Evolutionary conservation across 1,284 basidiomycete species (phyloP), one percentile per base, ranked within the genome.

Genomic region (Malassezia obtusa): DNA sequence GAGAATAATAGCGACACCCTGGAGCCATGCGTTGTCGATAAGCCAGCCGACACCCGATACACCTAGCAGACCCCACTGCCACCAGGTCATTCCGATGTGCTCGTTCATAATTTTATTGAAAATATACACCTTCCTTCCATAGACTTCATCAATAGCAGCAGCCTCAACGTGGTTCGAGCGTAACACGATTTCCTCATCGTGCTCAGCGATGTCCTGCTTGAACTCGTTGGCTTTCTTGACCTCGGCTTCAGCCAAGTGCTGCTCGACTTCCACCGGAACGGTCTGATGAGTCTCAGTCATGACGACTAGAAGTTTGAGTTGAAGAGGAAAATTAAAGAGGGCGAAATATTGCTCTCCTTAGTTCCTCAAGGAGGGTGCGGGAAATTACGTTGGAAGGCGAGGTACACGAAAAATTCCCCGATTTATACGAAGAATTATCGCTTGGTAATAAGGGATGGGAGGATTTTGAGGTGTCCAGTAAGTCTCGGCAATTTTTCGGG

Each of bases 81-180:
- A 67, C 56, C 64, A 63, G 53, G 67, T 68, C 67, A 71, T 69
- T 37, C 67, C 67, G 26, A 71, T 68, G 39, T 71, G 55, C 32
- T 73, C 68, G 57, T 69, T 70, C 57, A 73, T 66, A 33, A 71
- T 63, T 54, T 63, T 61, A 62, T 73, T 73, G 50, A 73, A 52
- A 38, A 73, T 66, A 51, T 65, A 71, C 39, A 67, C 64, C 51
- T 73, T 73, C 45, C 68, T 57, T 37, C 56, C 57, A 51, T 71
- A 71, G 30, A 65, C 53, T n/a, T 66, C 58, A 44, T 64, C 65
- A 31, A 71, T 59, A 2, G 63, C 64, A 26, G 40, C 35, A 36
- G 52, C 48, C 26, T 65, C 65, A 3, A 57, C 32, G 28, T 50
- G 40, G 19, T 9, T 15, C 24, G 33, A 28, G 9, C 15, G 12